phyloP scores from a whole-genome alignment of 495 filamentous ascomycete genomes.

The Xylaria palmicola region DNA sequence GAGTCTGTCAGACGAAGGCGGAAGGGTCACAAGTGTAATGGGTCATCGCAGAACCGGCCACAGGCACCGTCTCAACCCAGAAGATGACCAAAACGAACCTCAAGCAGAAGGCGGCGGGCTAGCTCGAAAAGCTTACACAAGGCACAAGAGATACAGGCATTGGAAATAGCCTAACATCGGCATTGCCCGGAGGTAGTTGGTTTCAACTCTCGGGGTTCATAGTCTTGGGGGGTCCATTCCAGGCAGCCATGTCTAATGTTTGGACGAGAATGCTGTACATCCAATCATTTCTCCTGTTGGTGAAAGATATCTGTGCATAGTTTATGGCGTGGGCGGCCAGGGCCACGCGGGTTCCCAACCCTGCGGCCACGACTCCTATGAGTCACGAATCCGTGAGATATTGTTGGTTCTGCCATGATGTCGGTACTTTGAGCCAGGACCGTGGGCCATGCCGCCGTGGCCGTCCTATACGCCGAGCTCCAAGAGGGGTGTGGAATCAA shows the following conservation, averaged over 20 bases:
- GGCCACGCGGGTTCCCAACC: too few relatives aligned
- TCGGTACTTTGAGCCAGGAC: too few relatives aligned
- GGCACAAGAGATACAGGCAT: slow-evolving; percentile 14
- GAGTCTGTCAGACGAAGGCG: slow-evolving; percentile 1
- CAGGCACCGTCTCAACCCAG: neutral
- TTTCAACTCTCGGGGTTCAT: slow-evolving; percentile 4
- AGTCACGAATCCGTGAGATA: too few relatives aligned
- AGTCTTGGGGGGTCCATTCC: slow-evolving; percentile 2
- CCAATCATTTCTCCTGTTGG: slow-evolving; percentile 18
- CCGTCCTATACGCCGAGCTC: too few relatives aligned
- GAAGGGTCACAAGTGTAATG: slow-evolving; percentile 12
- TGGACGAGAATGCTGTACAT: slow-evolving; percentile 16
- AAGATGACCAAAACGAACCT: neutral
- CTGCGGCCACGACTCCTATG: too few relatives aligned
- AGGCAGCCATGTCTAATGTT: slow-evolving; percentile 13
- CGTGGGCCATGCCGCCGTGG: too few relatives aligned
- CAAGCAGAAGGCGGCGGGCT: neutral
- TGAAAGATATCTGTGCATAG: too few relatives aligned
- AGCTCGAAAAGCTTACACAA: slow-evolving; percentile 12
- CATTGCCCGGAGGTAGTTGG: slow-evolving; percentile 7
- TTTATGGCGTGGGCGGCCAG: too few relatives aligned
- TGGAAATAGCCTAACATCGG: slow-evolving; percentile 1
- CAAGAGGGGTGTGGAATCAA: too few relatives aligned
- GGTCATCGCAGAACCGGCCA: slow-evolving; percentile 3
- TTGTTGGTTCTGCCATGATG: too few relatives aligned